Base-by-base conservation (phyloP, 805 yeast species). In the Candida incommunis region DNA sequence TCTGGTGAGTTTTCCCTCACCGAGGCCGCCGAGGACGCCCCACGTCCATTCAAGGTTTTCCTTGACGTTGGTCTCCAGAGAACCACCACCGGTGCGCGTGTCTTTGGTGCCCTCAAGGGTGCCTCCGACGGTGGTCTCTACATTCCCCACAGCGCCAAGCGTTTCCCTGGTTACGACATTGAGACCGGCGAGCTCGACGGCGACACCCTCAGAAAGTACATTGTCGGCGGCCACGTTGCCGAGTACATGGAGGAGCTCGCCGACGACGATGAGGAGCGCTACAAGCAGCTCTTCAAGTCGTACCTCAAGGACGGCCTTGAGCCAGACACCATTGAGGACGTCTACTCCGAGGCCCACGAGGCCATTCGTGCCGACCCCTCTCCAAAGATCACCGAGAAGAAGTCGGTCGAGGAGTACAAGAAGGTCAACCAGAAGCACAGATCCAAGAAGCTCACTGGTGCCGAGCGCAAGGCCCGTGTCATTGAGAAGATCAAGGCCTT, bases 151-250 rank as follows among this genome's bases (percentile, higher is more conserved):
- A 86, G 95, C 62, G 84, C 95, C 68, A 88, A 88, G 80, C 88
- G 98, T 82, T 92, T 88, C 95, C 98, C 98, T 74, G 98, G 98
- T 76, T 92, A 90, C 94, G 98, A 92, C 73, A 85, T 90, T 64
- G 98, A 92, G 78, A 66, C 82, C 63, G 95, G 92, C 78, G 98
- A 92, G 76, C 80, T 92, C 64, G 98, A 92, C 68, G 86, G 96
- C 63, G 98, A 92, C 69, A 72, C 79, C 60, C 80, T 92, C 71
- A 86, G 96, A 86, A 86, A 85, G 75, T 92, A 92, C 94, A 92
- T 92, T 78, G 82, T 90, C 68, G 97, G 95, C 78, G 97, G 97
- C 72, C 98, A 92, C 83, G 88, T 92, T 67, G 81, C 98, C 66
- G 97, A 92, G 80, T 92, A 92, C 92, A 92, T 92, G 96, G 98